Conservation (phyloP, 257 asterid genomes). For the Solanum bulbocastanum region DNA sequence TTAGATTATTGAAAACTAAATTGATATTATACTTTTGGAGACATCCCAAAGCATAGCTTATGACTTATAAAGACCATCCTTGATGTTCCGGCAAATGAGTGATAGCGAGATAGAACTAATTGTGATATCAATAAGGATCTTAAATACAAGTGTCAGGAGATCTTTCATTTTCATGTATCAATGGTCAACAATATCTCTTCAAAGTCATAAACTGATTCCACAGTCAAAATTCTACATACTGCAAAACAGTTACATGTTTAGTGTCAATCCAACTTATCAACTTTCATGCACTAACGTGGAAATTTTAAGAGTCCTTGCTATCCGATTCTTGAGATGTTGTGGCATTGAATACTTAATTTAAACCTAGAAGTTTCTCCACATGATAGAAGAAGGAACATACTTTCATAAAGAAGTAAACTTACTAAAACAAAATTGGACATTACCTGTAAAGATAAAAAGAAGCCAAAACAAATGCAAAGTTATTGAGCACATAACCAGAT, state of each 20-base stretch:
- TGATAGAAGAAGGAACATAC: neutral
- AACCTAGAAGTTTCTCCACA: neutral
- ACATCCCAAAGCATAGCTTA: neutral
- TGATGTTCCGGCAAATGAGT: neutral
- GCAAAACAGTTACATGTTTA: neutral
- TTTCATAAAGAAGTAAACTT: neutral
- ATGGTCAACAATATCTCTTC: neutral
- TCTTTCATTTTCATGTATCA: neutral
- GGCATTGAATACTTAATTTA: neutral
- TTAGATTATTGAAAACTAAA: neutral
- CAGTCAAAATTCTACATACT: neutral
- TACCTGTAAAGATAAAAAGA: slow-evolving; percentile 65
- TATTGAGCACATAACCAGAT: slow-evolving; percentile 74
- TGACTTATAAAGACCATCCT: neutral
- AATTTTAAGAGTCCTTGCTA: neutral
- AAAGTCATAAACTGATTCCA: neutral
- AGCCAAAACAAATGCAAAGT: slow-evolving; percentile 56
- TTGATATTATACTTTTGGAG: neutral
- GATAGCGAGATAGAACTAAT: neutral
- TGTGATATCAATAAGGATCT: neutral
- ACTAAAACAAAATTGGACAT: neutral
- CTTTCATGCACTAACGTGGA: neutral
- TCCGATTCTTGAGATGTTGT: neutral
- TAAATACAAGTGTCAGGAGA: neutral
- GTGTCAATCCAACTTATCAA: neutral